Base-by-base conservation (phyloP, 169 alveolate genomes). In the Plasmodium berghei region DNA sequence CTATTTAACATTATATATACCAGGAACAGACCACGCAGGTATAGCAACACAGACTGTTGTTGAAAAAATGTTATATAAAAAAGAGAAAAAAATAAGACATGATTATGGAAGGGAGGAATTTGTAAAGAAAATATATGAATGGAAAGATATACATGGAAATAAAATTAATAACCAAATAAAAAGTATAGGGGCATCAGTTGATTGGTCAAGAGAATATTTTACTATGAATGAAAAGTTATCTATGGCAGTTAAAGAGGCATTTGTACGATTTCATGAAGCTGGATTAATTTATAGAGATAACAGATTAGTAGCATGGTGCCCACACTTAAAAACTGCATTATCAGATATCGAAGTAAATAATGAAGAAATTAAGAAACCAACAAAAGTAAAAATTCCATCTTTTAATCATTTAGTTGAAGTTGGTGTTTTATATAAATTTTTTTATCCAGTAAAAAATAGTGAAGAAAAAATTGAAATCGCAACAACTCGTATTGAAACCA, bases 401-500 rank as follows among this genome's bases (percentile, higher is more conserved):
- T 92, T 73, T 75, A 77, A 88, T 62, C 77, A 92, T 34, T 88
- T 93, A 62, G 99, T 98, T 48, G 99, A 98, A 92, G 99, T 99
- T 73, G 99, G 99, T 42, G 97, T 96, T 62, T 92, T 99, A 80
- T 98, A 99, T 94, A 96, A 98, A 70, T 99, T 99, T 94, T 97
- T 98, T 71, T 96, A 97, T 83, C 95, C 96, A 86, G 91, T 97
- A 49, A 97, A 96, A 61, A 98, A 95, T 59, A 95, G 97, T 12
- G 95, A 93, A 56, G 93, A 95, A 70, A 74, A 92, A 80, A 87
- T 92, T n/a, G 96, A 95, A 42, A 97, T 96, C 18, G 97, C 98
- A 54, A 98, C 99, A 14, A 98, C 99, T n/a, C 97, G 99, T 77
- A 93, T 98, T 24, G 99, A 99, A 95, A 99, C 99, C 42, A 99